Evolutionary conservation across 306 rosid species (phyloP).

Genomic region (Glycine tomentella): DNA sequence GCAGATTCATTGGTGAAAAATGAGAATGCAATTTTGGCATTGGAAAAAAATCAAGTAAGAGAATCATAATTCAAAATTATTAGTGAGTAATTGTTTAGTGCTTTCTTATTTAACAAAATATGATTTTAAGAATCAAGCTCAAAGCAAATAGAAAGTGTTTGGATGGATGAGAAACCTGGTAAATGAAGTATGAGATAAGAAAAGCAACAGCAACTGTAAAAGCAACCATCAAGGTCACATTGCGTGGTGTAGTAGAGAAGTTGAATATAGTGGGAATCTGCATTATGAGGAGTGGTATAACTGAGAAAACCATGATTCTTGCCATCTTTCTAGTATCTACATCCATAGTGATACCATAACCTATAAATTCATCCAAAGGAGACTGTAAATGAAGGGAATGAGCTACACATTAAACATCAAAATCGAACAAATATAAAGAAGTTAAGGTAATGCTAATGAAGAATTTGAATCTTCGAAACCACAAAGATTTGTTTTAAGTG

Average conservation of each 20-base stretch:
- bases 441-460: slow-evolving; percentile 24
- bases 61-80: neutral
- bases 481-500: neutral
- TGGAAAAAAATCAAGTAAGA: neutral
- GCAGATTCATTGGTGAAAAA: slow-evolving; percentile 28
- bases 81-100: neutral
- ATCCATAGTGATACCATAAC: slow-evolving; percentile 64
- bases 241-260: slow-evolving; percentile 38
- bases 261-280: slow-evolving; percentile 54
- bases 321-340: slow-evolving; percentile 61
- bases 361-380: slow-evolving; percentile 40
- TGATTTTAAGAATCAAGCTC: neutral
- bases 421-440: neutral
- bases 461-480: slow-evolving; percentile 20
- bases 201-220: slow-evolving; percentile 54
- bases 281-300: slow-evolving; percentile 64
- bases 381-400: neutral
- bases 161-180: slow-evolving; percentile 62
- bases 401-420: neutral
- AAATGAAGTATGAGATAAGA: slow-evolving; percentile 59
- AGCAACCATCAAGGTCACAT: slow-evolving; percentile 55
- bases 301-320: slow-evolving; percentile 62
- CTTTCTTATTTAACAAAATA: neutral
- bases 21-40: slow-evolving; percentile 2
- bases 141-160: neutral